Conservation (phyloP, 495 filamentous ascomycete species). For the Penicillium cataractarum region DNA sequence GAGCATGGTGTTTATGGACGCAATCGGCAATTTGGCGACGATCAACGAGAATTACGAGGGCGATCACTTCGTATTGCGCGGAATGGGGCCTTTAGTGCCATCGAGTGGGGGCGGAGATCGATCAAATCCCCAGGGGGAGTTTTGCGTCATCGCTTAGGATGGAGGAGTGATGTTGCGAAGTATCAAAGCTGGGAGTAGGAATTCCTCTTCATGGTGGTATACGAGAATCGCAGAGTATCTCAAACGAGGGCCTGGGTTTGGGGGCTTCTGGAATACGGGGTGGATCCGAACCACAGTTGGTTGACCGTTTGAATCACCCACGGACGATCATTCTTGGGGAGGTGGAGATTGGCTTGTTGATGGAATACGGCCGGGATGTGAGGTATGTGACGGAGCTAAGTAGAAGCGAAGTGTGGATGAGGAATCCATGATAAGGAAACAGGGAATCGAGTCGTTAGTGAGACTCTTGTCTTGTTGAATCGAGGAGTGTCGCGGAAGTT, state of each 20-base stretch:
- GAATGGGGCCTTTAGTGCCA: neutral
- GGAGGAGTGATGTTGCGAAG: neutral
- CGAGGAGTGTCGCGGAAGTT: neutral
- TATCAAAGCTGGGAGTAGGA: neutral
- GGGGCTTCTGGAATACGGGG: neutral
- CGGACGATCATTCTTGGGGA: neutral
- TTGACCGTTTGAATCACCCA: neutral
- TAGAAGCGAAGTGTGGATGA: neutral
- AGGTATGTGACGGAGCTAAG: neutral
- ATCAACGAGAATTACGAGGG: neutral
- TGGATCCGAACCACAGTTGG: neutral
- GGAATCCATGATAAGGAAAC: neutral
- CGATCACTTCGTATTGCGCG: conserved; percentile 1
- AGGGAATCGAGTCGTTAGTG: neutral
- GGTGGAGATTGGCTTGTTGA: neutral
- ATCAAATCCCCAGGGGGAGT: neutral
- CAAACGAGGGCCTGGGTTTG: neutral
- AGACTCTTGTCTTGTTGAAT: neutral
- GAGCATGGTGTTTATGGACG: neutral
- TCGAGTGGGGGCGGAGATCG: neutral
- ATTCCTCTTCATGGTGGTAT: neutral
- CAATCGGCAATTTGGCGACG: neutral
- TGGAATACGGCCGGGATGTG: neutral
- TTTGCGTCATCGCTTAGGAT: neutral
- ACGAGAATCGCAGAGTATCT: neutral